These are phyloP conservation scores for Fagus sylvatica DNA, from an alignment of 306 rosid genomes.

Conservation along the genomic window DNA sequence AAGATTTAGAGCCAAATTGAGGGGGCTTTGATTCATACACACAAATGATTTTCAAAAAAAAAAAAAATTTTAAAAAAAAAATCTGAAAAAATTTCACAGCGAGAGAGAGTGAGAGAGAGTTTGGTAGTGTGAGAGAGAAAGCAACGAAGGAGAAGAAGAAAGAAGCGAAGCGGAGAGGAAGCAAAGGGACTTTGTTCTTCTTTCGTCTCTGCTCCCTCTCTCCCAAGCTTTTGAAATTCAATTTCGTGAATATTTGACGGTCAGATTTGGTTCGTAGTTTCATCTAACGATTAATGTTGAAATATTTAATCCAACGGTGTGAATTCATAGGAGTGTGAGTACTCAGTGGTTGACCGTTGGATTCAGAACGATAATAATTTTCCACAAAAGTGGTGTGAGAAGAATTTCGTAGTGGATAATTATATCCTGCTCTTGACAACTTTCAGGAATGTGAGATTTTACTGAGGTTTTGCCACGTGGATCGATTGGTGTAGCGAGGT, in stretches of 20 bases:
- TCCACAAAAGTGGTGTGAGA: constrained; percentile 21
- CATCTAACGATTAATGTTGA: constrained; percentile 44
- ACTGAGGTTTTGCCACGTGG: constrained; percentile 16
- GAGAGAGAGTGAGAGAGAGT: constrained; percentile 19
- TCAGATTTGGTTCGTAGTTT: constrained; percentile 24
- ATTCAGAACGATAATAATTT: constrained; percentile 28
- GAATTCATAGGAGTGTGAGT: constrained; percentile 49
- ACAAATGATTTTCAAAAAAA: too few species aligned
- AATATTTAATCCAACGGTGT: constrained; percentile 32
- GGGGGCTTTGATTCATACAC: constrained; percentile 30
- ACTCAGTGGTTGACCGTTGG: constrained; percentile 45
- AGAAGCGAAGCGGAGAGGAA: background rate
- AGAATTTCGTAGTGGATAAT: background rate
- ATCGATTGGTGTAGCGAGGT: too few species aligned
- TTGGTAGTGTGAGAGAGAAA: constrained; percentile 26
- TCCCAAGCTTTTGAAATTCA: constrained; percentile 91
- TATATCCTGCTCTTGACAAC: constrained; percentile 12
- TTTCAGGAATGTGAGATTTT: background rate
- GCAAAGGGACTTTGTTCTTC: constrained; percentile 44
- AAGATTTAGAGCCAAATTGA: constrained; percentile 30
- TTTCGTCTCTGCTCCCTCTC: constrained; percentile 87
- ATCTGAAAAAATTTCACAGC: background rate
- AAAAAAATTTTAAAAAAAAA: constrained; percentile 5
- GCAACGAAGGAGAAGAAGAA: constrained; percentile 23
- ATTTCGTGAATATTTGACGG: constrained; percentile 76